phyloP scores from a whole-genome alignment of 371 early-diverging fungal genomes.

The Cokeromyces recurvatus region DNA sequence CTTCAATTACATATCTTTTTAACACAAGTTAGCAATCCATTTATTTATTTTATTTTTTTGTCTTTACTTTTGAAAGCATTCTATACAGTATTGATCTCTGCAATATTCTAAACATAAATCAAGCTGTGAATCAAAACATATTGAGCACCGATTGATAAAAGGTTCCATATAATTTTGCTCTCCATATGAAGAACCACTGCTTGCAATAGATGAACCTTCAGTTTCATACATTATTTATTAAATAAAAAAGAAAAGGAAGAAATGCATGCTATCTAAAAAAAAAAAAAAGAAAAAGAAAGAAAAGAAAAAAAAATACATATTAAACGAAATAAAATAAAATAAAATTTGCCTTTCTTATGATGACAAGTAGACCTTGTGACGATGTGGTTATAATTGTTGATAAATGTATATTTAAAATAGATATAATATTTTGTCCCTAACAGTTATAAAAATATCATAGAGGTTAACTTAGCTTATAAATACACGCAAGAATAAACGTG shows the following conservation, averaged over 20 bases:
- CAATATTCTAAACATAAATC: constrained; percentile 55
- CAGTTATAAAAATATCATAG: no score
- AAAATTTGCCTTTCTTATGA: neutral
- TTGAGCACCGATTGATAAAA: constrained; percentile 52
- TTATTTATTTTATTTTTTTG: neutral
- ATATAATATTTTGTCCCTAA: no score
- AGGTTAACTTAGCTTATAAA: no score
- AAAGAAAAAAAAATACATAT: no score
- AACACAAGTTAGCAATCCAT: neutral
- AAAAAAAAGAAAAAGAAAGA: neutral
- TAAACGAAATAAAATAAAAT: no score
- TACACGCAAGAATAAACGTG: no score
- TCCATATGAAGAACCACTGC: constrained; percentile 14
- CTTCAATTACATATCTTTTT: constrained; percentile 1
- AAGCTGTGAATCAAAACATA: constrained; percentile 54
- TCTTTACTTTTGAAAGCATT: constrained; percentile 49
- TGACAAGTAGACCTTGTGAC: neutral
- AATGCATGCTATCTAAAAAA: neutral
- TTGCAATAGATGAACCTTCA: constrained; percentile 9
- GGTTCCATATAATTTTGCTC: constrained; percentile 41
- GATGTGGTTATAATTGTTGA: no score
- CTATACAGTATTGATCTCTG: constrained; percentile 51
- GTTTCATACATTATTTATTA: constrained; percentile 11
- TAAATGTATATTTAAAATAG: no score
- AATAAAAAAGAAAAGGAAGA: neutral